Evolutionary conservation across 176 grass and related monocot species (phyloP).

Genomic region (Carex scoparia): DNA sequence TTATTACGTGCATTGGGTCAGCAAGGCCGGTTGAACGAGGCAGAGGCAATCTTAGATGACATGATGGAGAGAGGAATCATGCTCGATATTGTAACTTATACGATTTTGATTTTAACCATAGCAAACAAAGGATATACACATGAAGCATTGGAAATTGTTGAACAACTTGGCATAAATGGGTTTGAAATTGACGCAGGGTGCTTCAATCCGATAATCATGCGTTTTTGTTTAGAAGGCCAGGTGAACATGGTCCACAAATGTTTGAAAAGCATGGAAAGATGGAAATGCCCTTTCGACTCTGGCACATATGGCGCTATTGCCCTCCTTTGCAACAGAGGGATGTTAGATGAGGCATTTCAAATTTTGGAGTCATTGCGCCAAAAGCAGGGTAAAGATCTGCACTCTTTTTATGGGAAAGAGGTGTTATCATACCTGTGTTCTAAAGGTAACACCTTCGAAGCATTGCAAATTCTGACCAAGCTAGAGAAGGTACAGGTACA

Average conservation of each 20-base stretch:
- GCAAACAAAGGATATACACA: not conserved
- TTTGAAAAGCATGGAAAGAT: conserved; percentile 6
- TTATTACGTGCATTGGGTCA: not conserved
- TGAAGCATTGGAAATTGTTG: conserved; percentile 5
- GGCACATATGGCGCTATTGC: conserved; percentile 4
- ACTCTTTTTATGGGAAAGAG: not conserved
- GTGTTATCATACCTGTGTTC: not conserved
- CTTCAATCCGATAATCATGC: conserved; percentile 8
- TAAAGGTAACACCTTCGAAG: not conserved
- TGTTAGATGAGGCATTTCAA: not conserved
- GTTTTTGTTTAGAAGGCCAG: not conserved
- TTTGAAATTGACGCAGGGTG: conserved; percentile 1
- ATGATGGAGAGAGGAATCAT: conserved; percentile 7
- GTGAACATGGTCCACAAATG: conserved; percentile 15
- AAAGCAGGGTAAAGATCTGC: not conserved
- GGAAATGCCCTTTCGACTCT: not conserved
- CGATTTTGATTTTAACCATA: not conserved
- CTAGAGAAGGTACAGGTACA: not conserved
- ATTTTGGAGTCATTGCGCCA: conserved; percentile 8
- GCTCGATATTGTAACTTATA: conserved; percentile 7
- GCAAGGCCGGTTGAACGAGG: conserved; percentile 3
- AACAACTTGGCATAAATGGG: not conserved
- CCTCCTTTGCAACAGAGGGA: not conserved
- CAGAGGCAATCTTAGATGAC: not conserved
- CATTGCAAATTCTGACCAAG: conserved; percentile 15